These are phyloP conservation scores for Fagopyrum homotropicum DNA, from an alignment of 148 eudicot species.

Conservation along the genomic window DNA sequence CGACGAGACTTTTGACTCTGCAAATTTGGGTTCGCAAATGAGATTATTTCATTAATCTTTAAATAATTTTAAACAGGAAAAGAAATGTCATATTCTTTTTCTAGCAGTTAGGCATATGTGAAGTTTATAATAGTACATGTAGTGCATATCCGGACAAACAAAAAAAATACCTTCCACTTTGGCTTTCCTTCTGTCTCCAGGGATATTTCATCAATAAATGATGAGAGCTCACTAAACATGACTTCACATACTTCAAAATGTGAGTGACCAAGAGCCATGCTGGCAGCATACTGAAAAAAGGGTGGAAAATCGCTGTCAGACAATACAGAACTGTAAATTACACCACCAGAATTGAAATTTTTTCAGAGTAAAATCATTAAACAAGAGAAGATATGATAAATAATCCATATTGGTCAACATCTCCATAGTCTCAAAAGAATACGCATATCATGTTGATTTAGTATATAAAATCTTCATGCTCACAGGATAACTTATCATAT, in stretches of 20 bases:
- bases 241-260: slow-evolving; percentile 89
- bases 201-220: slow-evolving; percentile 84
- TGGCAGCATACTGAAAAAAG: slow-evolving; percentile 77
- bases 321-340: not conserved
- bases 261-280: slow-evolving; percentile 99
- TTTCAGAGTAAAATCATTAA: not conserved
- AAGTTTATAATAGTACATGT: not conserved
- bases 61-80: not conserved
- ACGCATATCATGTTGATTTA: not conserved
- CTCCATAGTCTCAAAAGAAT: not conserved
- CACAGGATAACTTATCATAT: not conserved
- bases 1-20: slow-evolving; percentile 97
- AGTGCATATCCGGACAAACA: not conserved
- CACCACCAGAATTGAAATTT: not conserved
- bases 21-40: slow-evolving; percentile 7
- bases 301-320: not conserved
- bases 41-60: not conserved
- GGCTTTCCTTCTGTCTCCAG: slow-evolving; percentile 91
- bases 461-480: not conserved
- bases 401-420: not conserved
- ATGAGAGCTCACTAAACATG: slow-evolving; percentile 89
- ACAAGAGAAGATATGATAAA: not conserved
- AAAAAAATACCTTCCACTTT: slow-evolving; percentile 88
- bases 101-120: not conserved
- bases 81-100: not conserved